Conservation (phyloP, 2,329 filamentous ascomycete species). For the Huntiella omanensis region DNA sequence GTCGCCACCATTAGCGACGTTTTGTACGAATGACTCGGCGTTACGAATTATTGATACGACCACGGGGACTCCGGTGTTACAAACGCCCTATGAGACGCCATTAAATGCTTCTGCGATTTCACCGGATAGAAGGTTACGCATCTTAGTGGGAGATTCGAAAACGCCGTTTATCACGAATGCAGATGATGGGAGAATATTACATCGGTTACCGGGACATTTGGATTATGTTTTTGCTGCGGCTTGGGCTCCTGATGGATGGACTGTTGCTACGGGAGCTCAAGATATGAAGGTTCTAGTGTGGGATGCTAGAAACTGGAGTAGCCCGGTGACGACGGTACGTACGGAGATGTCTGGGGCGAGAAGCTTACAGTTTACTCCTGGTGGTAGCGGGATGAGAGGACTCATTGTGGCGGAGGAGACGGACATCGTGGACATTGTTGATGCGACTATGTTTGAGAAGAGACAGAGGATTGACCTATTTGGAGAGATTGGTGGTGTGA, state of each 20-base stretch:
- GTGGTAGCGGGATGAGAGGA: constrained; percentile 46
- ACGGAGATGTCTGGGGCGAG: constrained; percentile 51
- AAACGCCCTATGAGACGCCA: constrained; percentile 35
- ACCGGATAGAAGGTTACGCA: constrained; percentile 50
- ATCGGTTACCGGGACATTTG: constrained; percentile 41
- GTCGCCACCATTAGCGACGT: constrained; percentile 33
- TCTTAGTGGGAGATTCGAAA: constrained; percentile 51
- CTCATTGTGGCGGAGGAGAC: constrained; percentile 59
- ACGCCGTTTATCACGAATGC: constrained; percentile 50
- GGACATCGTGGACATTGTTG: constrained; percentile 52
- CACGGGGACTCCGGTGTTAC: constrained; percentile 38
- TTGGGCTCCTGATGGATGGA: constrained; percentile 61
- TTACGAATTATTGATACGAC: constrained; percentile 40
- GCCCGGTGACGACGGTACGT: constrained; percentile 34
- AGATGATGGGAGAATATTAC: constrained; percentile 40
- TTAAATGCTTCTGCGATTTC: constrained; percentile 59
- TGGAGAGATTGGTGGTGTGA: constrained; percentile 52
- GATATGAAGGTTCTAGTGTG: constrained; percentile 56
- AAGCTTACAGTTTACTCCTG: constrained; percentile 51
- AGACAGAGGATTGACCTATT: constrained; percentile 58
- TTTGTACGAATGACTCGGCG: constrained; percentile 42
- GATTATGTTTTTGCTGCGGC: constrained; percentile 62
- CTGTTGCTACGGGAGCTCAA: constrained; percentile 59
- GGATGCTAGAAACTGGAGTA: constrained; percentile 53
- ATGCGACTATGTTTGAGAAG: constrained; percentile 42